Evolutionary conservation across 371 early-diverging fungal genomes (phyloP), one percentile per base, ranked within the genome.

Genomic region (Circinella minor): DNA sequence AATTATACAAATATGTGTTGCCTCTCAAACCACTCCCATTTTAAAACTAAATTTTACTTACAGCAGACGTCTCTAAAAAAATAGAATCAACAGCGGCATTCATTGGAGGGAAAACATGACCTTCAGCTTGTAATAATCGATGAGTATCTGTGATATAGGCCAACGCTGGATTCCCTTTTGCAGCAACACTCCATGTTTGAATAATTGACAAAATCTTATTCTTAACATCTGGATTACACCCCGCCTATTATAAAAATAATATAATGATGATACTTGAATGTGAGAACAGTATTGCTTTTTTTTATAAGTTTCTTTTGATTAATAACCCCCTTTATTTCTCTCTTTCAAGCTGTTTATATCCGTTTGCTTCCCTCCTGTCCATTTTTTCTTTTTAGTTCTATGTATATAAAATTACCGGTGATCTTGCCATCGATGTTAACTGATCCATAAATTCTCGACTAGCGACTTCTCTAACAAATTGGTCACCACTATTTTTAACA

Each of bases 401-500:
- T 48, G 38, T 0, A 36, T 7, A 34, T 4, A 51, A 27, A 27
- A 37, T 74, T 87, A 91, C 91, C n/a, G 88, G 84, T 55, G 84
- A 64, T 57, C 88, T 89, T 39, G 92, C 69, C n/a, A 95, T 79
- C 3, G 86, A 84, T 1, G 87, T 88, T 48, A 98, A 73, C 67
- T 90, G 90, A 76, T 98, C 97, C 69, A 96, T 85, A 75, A 97
- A 98, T 57, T 98, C 98, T 64, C 93, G 84, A 15, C 92, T 87
- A 5, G 98, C 93, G 13, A 97, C 82, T 71, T 98, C 97, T n/a
- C 86, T 82, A 43, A 98, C 83, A 74, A 98, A 96, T 65, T 91
- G 90, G 46, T 86, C 82, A 4, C 99, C 99, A 55, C 94, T 91
- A 77, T 98, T 98, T 79, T 98, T 98, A 34, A 98, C 96, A 74